Conservation (phyloP, 192 early-diverging fungal species). For the Polychytrium aggregatum region DNA sequence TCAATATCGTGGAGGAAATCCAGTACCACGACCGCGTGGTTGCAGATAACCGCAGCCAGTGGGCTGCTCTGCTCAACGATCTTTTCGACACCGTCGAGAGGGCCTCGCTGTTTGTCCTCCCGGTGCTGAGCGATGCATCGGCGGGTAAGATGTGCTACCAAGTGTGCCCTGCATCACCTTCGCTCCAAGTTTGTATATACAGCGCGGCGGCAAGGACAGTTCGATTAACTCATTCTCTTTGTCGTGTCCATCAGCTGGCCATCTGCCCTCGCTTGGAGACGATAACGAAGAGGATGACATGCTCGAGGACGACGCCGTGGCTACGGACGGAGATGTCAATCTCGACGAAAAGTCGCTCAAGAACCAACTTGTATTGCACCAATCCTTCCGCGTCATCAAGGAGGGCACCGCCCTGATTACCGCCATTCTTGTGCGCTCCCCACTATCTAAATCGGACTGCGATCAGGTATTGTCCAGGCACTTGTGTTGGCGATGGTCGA, state of each 20-base stretch:
- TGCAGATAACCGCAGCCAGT: background rate
- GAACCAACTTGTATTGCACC: conserved; percentile 77
- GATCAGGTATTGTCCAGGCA: no score
- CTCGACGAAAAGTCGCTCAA: conserved; percentile 43
- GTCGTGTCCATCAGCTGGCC: no score
- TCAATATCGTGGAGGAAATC: conserved; percentile 29
- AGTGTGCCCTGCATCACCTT: no score
- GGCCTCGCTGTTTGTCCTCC: conserved; percentile 18
- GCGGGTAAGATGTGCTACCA: background rate
- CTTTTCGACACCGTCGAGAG: conserved; percentile 6
- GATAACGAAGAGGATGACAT: no score
- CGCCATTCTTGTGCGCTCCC: no score
- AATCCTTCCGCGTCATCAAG: conserved; percentile 88
- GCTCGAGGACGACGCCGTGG: conserved; percentile 13
- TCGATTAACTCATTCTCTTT: no score
- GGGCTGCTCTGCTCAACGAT: conserved; percentile 7
- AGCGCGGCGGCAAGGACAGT: no score
- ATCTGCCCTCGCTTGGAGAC: no score
- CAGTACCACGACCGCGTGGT: conserved; percentile 1
- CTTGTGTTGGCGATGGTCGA: no score
- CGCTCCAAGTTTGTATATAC: no score
- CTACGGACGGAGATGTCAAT: conserved; percentile 25
- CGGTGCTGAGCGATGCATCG: conserved; percentile 20
- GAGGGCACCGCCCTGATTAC: conserved; percentile 62
- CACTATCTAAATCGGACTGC: no score